Conservation (phyloP, 495 filamentous ascomycete species). For the Beverwykella pulmonaria region DNA sequence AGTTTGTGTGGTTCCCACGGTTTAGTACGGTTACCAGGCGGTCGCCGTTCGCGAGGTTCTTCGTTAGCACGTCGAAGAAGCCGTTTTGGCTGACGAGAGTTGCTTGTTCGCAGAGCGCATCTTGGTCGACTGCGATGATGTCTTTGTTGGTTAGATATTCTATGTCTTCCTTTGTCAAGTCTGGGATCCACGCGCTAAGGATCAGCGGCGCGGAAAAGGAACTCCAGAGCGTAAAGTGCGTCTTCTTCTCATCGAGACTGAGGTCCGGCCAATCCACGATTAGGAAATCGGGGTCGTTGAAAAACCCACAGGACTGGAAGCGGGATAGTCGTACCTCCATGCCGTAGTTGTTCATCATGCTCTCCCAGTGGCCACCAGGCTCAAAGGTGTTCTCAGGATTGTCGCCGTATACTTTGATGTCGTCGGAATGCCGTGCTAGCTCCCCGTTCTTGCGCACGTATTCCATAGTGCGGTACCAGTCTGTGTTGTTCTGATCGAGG, state of each 20-base stretch:
- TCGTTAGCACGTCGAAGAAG: conserved; percentile 28
- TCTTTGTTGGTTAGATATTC: conserved; percentile 46
- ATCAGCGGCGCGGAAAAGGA: conserved; percentile 49
- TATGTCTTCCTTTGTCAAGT: conserved; percentile 43
- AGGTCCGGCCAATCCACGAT: conserved; percentile 49
- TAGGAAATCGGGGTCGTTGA: conserved; percentile 53
- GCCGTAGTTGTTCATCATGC: conserved; percentile 50
- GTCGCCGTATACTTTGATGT: conserved; percentile 47
- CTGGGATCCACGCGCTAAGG: conserved; percentile 50
- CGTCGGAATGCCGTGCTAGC: conserved; percentile 51
- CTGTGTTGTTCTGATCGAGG: conserved; percentile 41
- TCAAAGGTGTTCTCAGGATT: conserved; percentile 38
- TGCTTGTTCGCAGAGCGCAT: conserved; percentile 49
- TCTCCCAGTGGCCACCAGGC: conserved; percentile 45
- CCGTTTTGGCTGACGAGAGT: conserved; percentile 48
- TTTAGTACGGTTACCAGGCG: conserved; percentile 29
- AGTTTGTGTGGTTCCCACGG: conserved; percentile 6
- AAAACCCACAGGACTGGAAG: conserved; percentile 51
- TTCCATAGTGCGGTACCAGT: conserved; percentile 50
- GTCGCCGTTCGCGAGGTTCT: conserved; percentile 34
- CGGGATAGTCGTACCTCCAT: conserved; percentile 47
- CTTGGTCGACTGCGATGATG: conserved; percentile 50
- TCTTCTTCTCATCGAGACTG: conserved; percentile 46
- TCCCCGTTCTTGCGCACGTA: conserved; percentile 48
- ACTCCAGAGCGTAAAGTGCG: conserved; percentile 52